phyloP scores from a whole-genome alignment of 306 rosid species.

The Rubus parviflorus region DNA sequence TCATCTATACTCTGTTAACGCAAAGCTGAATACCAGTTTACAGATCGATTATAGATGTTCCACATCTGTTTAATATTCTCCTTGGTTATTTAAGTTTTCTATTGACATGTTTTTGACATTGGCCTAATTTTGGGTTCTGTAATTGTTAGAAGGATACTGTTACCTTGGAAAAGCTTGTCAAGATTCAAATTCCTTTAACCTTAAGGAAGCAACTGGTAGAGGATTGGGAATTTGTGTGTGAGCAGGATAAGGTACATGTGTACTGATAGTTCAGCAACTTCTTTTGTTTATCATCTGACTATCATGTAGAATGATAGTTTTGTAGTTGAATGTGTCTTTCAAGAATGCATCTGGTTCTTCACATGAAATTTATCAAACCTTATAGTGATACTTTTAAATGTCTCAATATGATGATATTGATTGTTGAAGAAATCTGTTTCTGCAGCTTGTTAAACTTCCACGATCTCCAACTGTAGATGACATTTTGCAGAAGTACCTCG shows the following conservation, averaged over 20 bases:
- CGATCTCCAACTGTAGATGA: slow-evolving; percentile 98
- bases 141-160: slow-evolving; percentile 62
- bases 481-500: slow-evolving; percentile 79
- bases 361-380: slow-evolving; percentile 1
- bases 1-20: background rate
- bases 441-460: slow-evolving; percentile 94
- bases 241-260: slow-evolving; percentile 81
- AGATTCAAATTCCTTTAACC: slow-evolving; percentile 91
- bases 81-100: background rate
- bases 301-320: background rate
- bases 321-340: background rate
- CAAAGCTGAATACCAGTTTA: background rate
- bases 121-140: slow-evolving; percentile 37
- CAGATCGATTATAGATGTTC: background rate
- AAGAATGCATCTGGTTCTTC: slow-evolving; percentile 19
- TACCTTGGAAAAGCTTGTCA: slow-evolving; percentile 69
- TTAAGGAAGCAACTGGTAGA: slow-evolving; percentile 95
- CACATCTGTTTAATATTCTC: background rate
- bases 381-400: slow-evolving; percentile 4
- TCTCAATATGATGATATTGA: slow-evolving; percentile 20
- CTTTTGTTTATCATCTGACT: slow-evolving; percentile 8
- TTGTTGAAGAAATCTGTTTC: slow-evolving; percentile 22
- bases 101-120: background rate
- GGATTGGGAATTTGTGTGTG: slow-evolving; percentile 81
- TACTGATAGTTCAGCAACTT: slow-evolving; percentile 21